Evolutionary conservation across 1,284 basidiomycete genomes (phyloP).

Genomic region (Schizophyllum commune): DNA sequence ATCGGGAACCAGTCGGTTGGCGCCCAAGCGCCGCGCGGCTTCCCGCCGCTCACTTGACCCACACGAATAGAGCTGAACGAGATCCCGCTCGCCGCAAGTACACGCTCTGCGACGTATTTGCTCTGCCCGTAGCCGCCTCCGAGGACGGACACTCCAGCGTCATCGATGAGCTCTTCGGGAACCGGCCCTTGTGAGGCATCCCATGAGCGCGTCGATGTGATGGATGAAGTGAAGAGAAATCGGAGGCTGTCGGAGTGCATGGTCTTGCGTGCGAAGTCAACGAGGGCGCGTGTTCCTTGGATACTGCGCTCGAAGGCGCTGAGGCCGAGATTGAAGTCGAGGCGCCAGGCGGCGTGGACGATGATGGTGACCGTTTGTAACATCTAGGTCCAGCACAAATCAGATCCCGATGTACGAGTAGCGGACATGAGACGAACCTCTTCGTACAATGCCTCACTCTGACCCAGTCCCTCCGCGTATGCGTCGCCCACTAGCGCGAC

Average conservation of each 20-base stretch:
- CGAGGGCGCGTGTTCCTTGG: conserved; percentile 25
- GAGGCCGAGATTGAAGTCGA: conserved; percentile 33
- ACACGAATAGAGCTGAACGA: conserved; percentile 19
- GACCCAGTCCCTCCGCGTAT: background rate
- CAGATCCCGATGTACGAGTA: no score
- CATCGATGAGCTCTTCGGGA: no score
- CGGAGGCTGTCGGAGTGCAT: conserved; percentile 6
- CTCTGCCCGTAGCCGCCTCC: conserved; percentile 23
- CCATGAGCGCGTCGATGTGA: background rate
- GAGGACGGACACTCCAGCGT: no score
- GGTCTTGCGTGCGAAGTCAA: conserved; percentile 24
- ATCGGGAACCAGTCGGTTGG: conserved; percentile 36
- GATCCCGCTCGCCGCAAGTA: conserved; percentile 3
- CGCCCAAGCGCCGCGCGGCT: conserved; percentile 32
- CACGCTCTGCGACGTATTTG: conserved; percentile 23
- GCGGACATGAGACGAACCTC: background rate
- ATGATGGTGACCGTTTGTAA: conserved; percentile 4
- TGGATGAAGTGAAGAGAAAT: conserved; percentile 24
- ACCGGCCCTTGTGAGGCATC: background rate
- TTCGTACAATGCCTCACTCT: background rate
- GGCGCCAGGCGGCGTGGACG: conserved; percentile 24
- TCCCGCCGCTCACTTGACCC: conserved; percentile 35
- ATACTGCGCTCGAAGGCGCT: conserved; percentile 30
- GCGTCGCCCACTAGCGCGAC: conserved; percentile 13
- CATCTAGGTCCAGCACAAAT: background rate